Evolutionary conservation across 2,329 filamentous ascomycete species (phyloP), one percentile per base, ranked within the genome.

Genomic region (Westerdykella sp.): DNA sequence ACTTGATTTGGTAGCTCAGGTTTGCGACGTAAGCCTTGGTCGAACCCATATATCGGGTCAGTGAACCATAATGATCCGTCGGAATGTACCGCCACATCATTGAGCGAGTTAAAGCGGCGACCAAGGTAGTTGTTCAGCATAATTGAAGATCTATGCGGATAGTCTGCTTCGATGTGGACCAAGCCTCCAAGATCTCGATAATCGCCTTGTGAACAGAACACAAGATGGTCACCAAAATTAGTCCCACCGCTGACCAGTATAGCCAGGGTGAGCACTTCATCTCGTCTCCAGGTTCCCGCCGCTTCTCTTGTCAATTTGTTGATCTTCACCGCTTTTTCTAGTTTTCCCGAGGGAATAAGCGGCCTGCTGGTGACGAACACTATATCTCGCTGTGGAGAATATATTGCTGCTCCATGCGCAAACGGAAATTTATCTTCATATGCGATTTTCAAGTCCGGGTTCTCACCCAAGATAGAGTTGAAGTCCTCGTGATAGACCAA

Each of bases 331-430:
- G 59, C 55, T 31, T 43, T 56, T 30, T 48, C 50, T 11, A 47
- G 36, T 22, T 50, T 47, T n/a, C 39, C 47, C n/a, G 41, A 41
- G 40, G 41, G 48, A 13, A 23, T 31, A 43, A 46, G 56, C 39
- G 54, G 60, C 40, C 69, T 70, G 50, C 65, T 67, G 2, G 68
- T 70, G 43, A 70, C 59, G 51, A 61, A 70, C 9, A 70, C 48
- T 2, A 53, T 52, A 35, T 65, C 58, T 3, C 51, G 59, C 4
- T 47, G 40, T 2, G 58, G 51, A 7, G 68, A 56, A 52, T 59
- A 70, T 32, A 70, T 52, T 15, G 67, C 55, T 0, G 73, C 74
- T 55, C 77, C 74, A 47, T 77, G 74, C 1, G 73, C 73, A 40
- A 76, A 76, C 0, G 72, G 68, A 34, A 14, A 23, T 6, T 37